Conservation (phyloP, 139 green algal species). For the Zygnema circumcarinatum region DNA sequence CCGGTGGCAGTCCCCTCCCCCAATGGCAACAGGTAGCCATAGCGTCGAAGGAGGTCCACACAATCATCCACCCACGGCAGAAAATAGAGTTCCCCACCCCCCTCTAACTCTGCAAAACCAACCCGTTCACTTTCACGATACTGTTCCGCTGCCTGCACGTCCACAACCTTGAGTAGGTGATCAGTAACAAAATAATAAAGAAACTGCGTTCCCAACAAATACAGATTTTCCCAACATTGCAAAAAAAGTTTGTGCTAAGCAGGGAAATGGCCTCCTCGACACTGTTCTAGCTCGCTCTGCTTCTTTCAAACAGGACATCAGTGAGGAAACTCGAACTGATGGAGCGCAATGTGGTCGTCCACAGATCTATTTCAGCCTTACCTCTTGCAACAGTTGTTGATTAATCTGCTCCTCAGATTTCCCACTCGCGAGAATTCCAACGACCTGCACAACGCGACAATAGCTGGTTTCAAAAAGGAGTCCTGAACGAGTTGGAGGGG, state of each 20-base stretch:
- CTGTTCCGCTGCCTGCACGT: conserved; percentile 30
- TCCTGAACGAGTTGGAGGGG: no score
- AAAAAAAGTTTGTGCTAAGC: no score
- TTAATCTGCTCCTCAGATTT: conserved; percentile 4
- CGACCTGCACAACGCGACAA: neutral
- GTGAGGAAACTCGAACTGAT: no score
- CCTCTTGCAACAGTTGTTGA: neutral
- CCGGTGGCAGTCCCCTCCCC: neutral
- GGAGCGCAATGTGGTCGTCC: no score
- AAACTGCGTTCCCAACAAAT: neutral
- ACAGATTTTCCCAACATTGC: neutral
- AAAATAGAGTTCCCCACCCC: conserved; percentile 31
- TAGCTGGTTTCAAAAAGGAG: no score
- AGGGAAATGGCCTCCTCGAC: no score
- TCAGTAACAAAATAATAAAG: neutral
- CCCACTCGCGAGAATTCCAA: neutral
- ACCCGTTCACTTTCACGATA: conserved; percentile 39
- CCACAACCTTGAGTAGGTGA: neutral
- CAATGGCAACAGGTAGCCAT: neutral
- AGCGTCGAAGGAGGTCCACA: neutral
- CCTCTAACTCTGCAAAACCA: conserved; percentile 25
- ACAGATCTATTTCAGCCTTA: no score
- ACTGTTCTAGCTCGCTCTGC: no score
- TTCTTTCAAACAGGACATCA: no score
- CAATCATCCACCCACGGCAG: neutral